A percentile compares a stretch with the other conserved stretches of the same genome.
These are phyloP conservation scores for Metarhizium robertsii DNA, from an alignment of 2,329 filamentous ascomycete species.

Conservation along the genomic window DNA sequence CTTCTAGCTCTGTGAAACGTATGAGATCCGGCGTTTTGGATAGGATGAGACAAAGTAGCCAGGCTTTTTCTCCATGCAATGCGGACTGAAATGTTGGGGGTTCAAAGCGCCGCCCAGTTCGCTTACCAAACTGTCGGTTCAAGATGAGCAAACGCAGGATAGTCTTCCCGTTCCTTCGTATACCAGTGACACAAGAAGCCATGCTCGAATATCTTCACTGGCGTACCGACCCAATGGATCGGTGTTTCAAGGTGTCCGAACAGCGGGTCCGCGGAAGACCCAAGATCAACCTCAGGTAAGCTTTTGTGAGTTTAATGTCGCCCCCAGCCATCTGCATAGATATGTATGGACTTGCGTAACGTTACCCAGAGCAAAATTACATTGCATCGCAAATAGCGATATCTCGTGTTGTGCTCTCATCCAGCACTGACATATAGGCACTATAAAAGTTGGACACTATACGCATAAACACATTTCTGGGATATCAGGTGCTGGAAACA, in stretches of 20 bases:
- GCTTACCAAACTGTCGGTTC: conserved; percentile 1
- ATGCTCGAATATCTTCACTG: conserved; percentile 1
- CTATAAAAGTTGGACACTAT: neutral
- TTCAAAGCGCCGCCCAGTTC: neutral
- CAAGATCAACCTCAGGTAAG: neutral
- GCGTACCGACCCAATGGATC: conserved; percentile 4
- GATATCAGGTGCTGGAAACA: neutral
- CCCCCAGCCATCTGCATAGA: neutral
- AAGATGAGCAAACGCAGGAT: neutral
- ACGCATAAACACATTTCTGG: neutral
- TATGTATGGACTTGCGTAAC: conserved; percentile 1
- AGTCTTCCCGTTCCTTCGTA: neutral
- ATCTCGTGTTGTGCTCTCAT: neutral
- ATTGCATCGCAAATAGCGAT: neutral
- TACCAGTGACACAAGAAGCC: conserved; percentile 1
- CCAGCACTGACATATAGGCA: neutral
- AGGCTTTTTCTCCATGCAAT: neutral
- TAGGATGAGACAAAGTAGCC: conserved; percentile 4
- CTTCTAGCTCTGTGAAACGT: neutral
- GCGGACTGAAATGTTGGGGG: neutral
- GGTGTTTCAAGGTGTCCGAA: conserved; percentile 4
- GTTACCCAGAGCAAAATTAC: neutral
- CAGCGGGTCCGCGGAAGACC: neutral
- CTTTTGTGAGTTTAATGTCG: neutral
- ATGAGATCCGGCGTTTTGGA: conserved; percentile 2